Percentiles rank a stretch among this genome's conserved stretches.
Conservation (phyloP, 1,284 basidiomycete species). For the Irpex sp. region DNA sequence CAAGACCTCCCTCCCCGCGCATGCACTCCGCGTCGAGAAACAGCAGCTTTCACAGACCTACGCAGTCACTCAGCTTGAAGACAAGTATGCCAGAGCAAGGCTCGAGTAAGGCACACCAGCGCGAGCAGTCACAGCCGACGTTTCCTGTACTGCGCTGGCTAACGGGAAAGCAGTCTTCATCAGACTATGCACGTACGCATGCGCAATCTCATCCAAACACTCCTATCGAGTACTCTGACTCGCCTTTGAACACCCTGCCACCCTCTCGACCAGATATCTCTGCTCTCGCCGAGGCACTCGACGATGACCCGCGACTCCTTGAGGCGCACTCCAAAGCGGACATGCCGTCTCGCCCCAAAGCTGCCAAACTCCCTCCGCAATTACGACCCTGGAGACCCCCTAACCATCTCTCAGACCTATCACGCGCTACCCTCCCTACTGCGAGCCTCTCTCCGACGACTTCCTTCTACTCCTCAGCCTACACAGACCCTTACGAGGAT, state of each 20-base stretch:
- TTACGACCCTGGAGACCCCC: constrained; percentile 43
- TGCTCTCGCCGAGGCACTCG: constrained; percentile 36
- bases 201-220: constrained; percentile 23
- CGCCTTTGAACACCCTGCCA: constrained; percentile 19
- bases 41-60: constrained; percentile 1
- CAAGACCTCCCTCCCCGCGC: constrained; percentile 16
- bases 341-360: constrained; percentile 38
- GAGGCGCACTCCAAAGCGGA: constrained; percentile 16
- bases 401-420: constrained; percentile 56
- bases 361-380: constrained; percentile 41
- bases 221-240: constrained; percentile 18
- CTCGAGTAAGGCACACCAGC: background rate
- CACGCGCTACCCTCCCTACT: constrained; percentile 62
- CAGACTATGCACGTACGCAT: constrained; percentile 17
- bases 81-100: background rate
- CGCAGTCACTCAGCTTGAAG: constrained; percentile 9
- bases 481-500: constrained; percentile 31
- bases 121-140: constrained; percentile 7
- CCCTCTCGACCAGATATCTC: constrained; percentile 26
- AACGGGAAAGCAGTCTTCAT: constrained; percentile 23
- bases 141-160: constrained; percentile 51
- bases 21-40: background rate
- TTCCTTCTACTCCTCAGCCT: constrained; percentile 16
- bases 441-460: constrained; percentile 44
- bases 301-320: constrained; percentile 33